phyloP scores from a whole-genome alignment of 148 eudicot genomes.

The Talinum fruticosum region DNA sequence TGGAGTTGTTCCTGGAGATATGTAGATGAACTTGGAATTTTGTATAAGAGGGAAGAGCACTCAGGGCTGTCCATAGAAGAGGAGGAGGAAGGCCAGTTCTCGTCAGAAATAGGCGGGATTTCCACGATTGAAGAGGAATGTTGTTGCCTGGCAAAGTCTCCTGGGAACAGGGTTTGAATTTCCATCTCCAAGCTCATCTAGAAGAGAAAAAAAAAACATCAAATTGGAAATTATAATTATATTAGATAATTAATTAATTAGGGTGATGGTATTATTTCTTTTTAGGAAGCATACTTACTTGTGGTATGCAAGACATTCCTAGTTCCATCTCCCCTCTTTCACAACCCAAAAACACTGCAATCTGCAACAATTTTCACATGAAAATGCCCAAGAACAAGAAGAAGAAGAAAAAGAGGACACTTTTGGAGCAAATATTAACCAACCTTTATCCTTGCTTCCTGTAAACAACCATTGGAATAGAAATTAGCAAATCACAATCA shows the following conservation, averaged over 20 bases:
- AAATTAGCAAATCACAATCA: neutral
- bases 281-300: conserved; percentile 35
- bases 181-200: conserved; percentile 56
- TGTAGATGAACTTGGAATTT: conserved; percentile 12
- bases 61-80: conserved; percentile 62
- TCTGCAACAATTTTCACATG: conserved; percentile 30
- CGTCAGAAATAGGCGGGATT: conserved; percentile 26
- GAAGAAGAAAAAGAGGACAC: neutral
- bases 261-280: neutral
- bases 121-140: conserved; percentile 21
- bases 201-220: neutral
- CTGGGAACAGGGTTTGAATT: conserved; percentile 44
- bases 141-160: conserved; percentile 32
- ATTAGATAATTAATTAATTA: no score
- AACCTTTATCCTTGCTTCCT: conserved; percentile 97
- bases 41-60: conserved; percentile 37
- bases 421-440: neutral
- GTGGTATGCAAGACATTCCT: conserved; percentile 53
- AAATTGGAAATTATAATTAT: neutral
- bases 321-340: conserved; percentile 76
- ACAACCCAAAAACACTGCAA: conserved; percentile 70
- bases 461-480: conserved; percentile 22
- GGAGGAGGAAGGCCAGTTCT: conserved; percentile 44
- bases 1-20: conserved; percentile 10
- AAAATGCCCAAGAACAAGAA: neutral